Conservation (phyloP, 352 stramenopile species). For the Globisporangium heterothallicum region DNA sequence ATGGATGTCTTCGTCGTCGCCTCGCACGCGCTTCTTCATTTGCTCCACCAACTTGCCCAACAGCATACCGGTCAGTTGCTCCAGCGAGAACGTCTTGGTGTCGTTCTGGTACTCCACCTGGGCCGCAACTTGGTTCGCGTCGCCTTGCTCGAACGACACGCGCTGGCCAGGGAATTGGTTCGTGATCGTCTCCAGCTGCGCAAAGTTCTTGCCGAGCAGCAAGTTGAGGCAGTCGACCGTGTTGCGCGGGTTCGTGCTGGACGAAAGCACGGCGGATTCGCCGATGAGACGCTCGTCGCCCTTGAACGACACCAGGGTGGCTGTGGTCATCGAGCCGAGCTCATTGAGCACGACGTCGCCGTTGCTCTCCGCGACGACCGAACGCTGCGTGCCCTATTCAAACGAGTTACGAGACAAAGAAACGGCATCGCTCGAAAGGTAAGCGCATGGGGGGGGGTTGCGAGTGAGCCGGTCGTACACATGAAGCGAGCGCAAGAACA, state of each 20-base stretch:
- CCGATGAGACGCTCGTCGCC: slow-evolving; percentile 78
- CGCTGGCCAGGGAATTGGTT: slow-evolving; percentile 42
- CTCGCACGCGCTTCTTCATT: slow-evolving; percentile 50
- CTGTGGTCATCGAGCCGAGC: slow-evolving; percentile 83
- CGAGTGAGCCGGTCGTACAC: slow-evolving; percentile 5
- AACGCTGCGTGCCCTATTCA: slow-evolving; percentile 71
- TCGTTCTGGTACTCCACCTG: slow-evolving; percentile 57
- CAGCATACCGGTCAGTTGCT: slow-evolving; percentile 76
- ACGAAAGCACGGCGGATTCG: slow-evolving; percentile 78
- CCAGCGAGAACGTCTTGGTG: slow-evolving; percentile 48
- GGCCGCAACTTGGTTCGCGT: slow-evolving; percentile 29
- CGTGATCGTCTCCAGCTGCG: slow-evolving; percentile 34
- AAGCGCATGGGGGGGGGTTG: no score
- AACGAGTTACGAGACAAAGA: not conserved
- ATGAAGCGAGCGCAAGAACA: not conserved
- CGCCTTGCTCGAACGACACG: slow-evolving; percentile 31
- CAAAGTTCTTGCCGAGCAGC: slow-evolving; percentile 53
- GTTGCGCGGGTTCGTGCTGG: slow-evolving; percentile 81
- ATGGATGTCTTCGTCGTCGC: slow-evolving; percentile 32
- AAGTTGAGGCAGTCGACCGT: slow-evolving; percentile 69
- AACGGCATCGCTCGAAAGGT: no score
- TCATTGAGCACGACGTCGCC: slow-evolving; percentile 87
- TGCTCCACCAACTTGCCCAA: slow-evolving; percentile 67
- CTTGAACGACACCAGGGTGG: slow-evolving; percentile 86
- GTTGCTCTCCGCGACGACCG: slow-evolving; percentile 56